phyloP scores from a whole-genome alignment of 306 rosid genomes.

The Parietaria judaica region DNA sequence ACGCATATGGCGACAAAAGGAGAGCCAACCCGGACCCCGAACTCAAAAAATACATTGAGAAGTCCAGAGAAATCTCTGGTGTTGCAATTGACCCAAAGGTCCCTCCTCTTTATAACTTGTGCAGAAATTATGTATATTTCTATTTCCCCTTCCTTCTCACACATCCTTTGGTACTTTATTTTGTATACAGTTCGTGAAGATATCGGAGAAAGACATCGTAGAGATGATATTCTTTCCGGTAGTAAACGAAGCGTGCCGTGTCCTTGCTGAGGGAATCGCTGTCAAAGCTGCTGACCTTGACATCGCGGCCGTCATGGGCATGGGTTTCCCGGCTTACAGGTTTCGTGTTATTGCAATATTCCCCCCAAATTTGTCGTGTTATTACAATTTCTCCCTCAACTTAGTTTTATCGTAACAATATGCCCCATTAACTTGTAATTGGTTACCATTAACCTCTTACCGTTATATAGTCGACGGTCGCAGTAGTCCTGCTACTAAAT shows the following conservation, averaged over 20 bases:
- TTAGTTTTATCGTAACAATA: too few species aligned
- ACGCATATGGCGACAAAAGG: slow-evolving; percentile 62
- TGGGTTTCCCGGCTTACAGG: slow-evolving; percentile 99
- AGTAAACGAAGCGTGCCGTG: slow-evolving; percentile 95
- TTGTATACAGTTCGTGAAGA: slow-evolving; percentile 54
- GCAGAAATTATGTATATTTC: background rate
- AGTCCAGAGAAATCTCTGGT: slow-evolving; percentile 67
- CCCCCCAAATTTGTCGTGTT: too few species aligned
- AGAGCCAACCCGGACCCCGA: slow-evolving; percentile 83
- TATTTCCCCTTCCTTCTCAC: background rate
- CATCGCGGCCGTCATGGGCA: slow-evolving; percentile 75
- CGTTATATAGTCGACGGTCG: too few species aligned
- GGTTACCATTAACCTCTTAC: too few species aligned
- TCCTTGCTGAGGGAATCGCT: slow-evolving; percentile 86
- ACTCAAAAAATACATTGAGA: slow-evolving; percentile 70
- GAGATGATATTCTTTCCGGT: slow-evolving; percentile 95
- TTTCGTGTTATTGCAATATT: slow-evolving; percentile 15
- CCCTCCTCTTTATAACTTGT: slow-evolving; percentile 3
- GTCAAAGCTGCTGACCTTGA: slow-evolving; percentile 92
- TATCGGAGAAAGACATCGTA: slow-evolving; percentile 70
- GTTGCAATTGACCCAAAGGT: slow-evolving; percentile 72
- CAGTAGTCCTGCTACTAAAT: too few species aligned
- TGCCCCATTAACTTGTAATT: too few species aligned
- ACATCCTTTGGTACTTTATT: slow-evolving; percentile 12
- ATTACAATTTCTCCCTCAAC: too few species aligned